Base-by-base conservation (phyloP, 2,329 filamentous ascomycete species). In the Fusarium coicis region DNA sequence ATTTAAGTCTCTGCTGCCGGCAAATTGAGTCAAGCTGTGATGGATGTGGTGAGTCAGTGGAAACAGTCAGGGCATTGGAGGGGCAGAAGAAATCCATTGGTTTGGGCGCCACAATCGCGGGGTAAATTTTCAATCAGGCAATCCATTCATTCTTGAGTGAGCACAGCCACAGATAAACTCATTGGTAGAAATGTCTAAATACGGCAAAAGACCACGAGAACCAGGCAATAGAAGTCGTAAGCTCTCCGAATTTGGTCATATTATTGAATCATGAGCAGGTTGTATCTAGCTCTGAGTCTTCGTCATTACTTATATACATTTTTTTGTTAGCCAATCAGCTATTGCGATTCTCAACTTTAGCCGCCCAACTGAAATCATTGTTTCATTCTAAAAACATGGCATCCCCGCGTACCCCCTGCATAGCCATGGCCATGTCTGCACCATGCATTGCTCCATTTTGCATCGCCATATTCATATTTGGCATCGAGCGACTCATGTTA, bases 381-480 rank as follows among this genome's bases (percentile, higher is more conserved):
- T 68, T 56, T 78, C 80, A 87, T 72, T 87, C 86, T 83, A 88
- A 85, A 75, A 86, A 89, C 85, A 89, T 87, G 43, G 83, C 80
- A 62, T 88, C 86, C 44, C 82, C 81, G 52, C 83, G 82, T 40
- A 86, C 82, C 37, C 83, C 83, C 64, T 85, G 83, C 79, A 87
- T 85, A 16, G 82, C 80, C 76, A 87, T 81, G 66, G 80, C 78
- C 78, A 87, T 83, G 47, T 87, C 85, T 19, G 79, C 80, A 47
- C 80, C 81, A 65, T 85, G 84, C 77, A 84, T 77, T n/a, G 77
- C 74, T 67, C 77, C 81, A 15, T 78, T 79, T 62, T 83, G 83
- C 79, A 86, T 82, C 4, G 81, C 77, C 68, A 83, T 80, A 62
- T 82, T 84, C 80, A 86, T 84, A 75, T 84, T 85, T 21, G 86